phyloP scores from a whole-genome alignment of 148 eudicot genomes.

The Rhododendron molle region DNA sequence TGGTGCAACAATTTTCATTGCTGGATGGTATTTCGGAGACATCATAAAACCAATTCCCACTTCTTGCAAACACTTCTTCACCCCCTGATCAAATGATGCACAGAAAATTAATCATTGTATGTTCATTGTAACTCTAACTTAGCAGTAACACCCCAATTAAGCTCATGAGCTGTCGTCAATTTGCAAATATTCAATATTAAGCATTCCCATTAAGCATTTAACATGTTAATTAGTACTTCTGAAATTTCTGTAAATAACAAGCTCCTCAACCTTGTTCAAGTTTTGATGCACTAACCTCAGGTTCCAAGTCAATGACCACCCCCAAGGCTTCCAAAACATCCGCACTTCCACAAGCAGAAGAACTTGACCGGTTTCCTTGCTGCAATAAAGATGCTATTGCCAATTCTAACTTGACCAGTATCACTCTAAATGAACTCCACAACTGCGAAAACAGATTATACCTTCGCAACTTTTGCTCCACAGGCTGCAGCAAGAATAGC shows the following conservation, averaged over 20 bases:
- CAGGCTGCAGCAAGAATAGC: constrained; percentile 72
- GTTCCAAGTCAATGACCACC: constrained; percentile 58
- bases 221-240: not conserved
- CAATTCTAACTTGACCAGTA: not conserved
- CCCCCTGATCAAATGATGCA: constrained; percentile 17
- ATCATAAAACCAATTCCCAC: constrained; percentile 97
- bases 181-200: not conserved
- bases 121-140: not conserved
- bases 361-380: constrained; percentile 86
- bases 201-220: not conserved
- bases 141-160: not conserved
- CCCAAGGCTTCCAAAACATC: constrained; percentile 77
- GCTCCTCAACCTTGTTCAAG: not conserved
- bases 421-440: not conserved
- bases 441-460: constrained; percentile 10
- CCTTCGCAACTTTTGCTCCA: constrained; percentile 89
- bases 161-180: not conserved
- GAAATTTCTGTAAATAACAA: not conserved
- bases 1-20: constrained; percentile 91
- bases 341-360: constrained; percentile 83
- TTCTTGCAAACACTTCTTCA: constrained; percentile 32
- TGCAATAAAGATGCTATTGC: constrained; percentile 22
- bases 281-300: constrained; percentile 46
- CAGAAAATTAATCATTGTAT: not conserved
- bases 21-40: constrained; percentile 89